Evolutionary conservation across 495 filamentous ascomycete genomes (phyloP).

Genomic region (Annulohypoxylon moriforme): DNA sequence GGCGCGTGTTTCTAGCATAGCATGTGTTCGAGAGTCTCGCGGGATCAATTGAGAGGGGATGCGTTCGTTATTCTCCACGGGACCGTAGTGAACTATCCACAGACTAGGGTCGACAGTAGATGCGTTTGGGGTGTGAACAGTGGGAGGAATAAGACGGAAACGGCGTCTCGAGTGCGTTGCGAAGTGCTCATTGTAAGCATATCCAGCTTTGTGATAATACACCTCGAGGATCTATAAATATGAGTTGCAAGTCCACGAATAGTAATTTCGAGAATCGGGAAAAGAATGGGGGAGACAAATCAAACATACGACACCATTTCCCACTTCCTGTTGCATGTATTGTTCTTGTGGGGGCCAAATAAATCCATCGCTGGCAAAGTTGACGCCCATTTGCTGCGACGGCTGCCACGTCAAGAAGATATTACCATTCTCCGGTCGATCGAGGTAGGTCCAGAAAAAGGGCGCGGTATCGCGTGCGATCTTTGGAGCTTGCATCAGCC

Average conservation of each 20-base stretch:
- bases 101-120: constrained; percentile 80
- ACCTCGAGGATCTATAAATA: constrained; percentile 74
- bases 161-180: constrained; percentile 81
- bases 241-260: constrained; percentile 15
- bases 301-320: constrained; percentile 78
- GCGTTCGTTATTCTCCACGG: constrained; percentile 75
- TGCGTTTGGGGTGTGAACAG: constrained; percentile 66
- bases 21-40: constrained; percentile 66
- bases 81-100: constrained; percentile 94
- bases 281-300: background rate
- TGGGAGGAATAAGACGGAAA: constrained; percentile 79
- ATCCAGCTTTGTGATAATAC: constrained; percentile 82
- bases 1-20: constrained; percentile 69
- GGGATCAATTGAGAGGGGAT: constrained; percentile 73
- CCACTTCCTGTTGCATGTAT: constrained; percentile 72
- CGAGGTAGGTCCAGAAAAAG: constrained; percentile 92
- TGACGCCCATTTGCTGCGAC: constrained; percentile 68
- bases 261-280: background rate
- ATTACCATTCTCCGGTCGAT: constrained; percentile 81
- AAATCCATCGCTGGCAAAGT: constrained; percentile 90
- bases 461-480: constrained; percentile 79
- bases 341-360: constrained; percentile 86
- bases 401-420: constrained; percentile 91
- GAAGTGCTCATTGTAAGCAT: constrained; percentile 72
- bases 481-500: constrained; percentile 81